phyloP scores from a whole-genome alignment of 2,329 filamentous ascomycete genomes.

The Didymella arachidicola region DNA sequence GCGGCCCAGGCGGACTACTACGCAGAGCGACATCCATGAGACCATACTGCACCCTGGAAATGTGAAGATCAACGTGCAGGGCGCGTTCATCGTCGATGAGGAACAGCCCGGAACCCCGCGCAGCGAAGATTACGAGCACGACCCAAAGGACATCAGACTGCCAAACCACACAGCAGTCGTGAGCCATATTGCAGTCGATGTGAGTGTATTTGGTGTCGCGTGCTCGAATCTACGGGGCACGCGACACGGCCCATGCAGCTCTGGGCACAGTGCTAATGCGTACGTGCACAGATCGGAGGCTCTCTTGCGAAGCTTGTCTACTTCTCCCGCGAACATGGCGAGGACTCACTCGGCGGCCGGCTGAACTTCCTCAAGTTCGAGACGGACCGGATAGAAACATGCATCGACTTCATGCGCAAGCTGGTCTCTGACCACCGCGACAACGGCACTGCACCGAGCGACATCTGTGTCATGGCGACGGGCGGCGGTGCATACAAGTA shows the following conservation, averaged over 20 bases:
- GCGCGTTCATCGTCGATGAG: slow-evolving; percentile 94
- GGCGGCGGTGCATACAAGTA: slow-evolving; percentile 97
- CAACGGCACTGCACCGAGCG: slow-evolving; percentile 74
- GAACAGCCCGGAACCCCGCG: slow-evolving; percentile 58
- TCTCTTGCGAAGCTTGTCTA: slow-evolving; percentile 97
- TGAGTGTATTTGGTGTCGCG: slow-evolving; percentile 58
- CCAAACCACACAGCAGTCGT: slow-evolving; percentile 95
- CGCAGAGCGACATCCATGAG: slow-evolving; percentile 55
- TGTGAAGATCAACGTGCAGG: slow-evolving; percentile 94
- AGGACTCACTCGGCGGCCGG: slow-evolving; percentile 81
- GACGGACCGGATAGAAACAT: slow-evolving; percentile 91
- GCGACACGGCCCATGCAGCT: slow-evolving; percentile 17
- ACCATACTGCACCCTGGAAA: slow-evolving; percentile 68
- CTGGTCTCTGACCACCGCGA: slow-evolving; percentile 83
- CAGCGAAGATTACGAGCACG: slow-evolving; percentile 67
- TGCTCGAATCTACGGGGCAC: slow-evolving; percentile 26
- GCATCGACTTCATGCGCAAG: slow-evolving; percentile 88
- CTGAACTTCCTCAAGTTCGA: slow-evolving; percentile 97
- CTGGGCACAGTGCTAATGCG: slow-evolving; percentile 27
- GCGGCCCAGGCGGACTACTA: slow-evolving; percentile 40
- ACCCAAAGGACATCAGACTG: slow-evolving; percentile 92
- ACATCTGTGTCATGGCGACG: slow-evolving; percentile 92
- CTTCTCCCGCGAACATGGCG: slow-evolving; percentile 87
- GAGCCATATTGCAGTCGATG: slow-evolving; percentile 96
- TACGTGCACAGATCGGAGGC: slow-evolving; percentile 78